These are phyloP conservation scores for Backusella parvicylindrica DNA, from an alignment of 192 early-diverging fungal species.

Conservation along the genomic window DNA sequence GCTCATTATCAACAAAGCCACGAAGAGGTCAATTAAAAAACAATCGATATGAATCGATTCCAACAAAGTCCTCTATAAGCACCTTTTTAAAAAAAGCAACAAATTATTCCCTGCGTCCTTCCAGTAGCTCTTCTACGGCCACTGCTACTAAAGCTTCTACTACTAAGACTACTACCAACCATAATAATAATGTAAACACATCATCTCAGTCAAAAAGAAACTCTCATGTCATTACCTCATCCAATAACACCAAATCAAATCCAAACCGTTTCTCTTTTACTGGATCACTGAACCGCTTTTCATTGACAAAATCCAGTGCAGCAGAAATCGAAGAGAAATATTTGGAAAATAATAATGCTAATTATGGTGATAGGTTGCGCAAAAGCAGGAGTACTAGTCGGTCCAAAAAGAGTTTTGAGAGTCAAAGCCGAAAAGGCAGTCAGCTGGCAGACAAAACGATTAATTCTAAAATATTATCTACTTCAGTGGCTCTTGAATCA, in stretches of 20 bases:
- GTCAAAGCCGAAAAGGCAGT: not conserved
- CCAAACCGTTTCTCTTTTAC: conserved; percentile 6
- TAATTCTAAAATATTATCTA: not conserved
- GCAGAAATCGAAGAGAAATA: not conserved
- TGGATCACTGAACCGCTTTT: conserved; percentile 2
- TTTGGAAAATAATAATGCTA: not conserved
- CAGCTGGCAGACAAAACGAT: not conserved
- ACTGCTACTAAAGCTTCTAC: not conserved
- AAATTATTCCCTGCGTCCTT: conserved; percentile 1
- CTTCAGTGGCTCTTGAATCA: not conserved
- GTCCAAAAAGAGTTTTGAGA: not conserved
- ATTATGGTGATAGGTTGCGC: not conserved
- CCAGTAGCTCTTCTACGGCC: not conserved
- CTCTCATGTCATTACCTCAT: not conserved
- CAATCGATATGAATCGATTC: not conserved
- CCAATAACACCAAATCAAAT: not conserved
- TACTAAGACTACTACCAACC: not conserved
- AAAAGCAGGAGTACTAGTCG: not conserved
- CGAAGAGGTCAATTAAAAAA: not conserved
- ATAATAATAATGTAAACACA: not conserved
- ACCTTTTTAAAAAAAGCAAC: conserved; percentile 9
- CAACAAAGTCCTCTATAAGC: not conserved
- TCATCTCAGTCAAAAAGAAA: not conserved
- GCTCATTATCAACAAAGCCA: not conserved
- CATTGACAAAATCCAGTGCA: not conserved